phyloP scores from a whole-genome alignment of 2,329 filamentous ascomycete genomes.

The Sarocladium strictum region DNA sequence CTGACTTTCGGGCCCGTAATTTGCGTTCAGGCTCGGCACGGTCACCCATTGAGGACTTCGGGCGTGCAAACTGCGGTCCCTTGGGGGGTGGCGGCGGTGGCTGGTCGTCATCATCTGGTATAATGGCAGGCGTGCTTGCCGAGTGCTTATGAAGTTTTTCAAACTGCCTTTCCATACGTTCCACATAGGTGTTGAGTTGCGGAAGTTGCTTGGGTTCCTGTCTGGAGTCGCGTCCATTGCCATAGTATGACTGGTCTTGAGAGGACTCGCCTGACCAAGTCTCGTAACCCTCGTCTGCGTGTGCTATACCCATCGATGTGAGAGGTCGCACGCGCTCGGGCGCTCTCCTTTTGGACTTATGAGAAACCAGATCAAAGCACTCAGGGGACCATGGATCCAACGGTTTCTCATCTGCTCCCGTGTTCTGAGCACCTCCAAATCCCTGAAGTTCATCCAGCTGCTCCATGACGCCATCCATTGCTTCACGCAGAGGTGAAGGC shows the following conservation, averaged over 20 bases:
- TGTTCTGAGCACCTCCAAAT: slow-evolving; percentile 1
- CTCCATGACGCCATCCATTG: slow-evolving; percentile 98
- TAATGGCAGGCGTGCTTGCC: slow-evolving; percentile 30
- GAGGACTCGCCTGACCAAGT: slow-evolving; percentile 52
- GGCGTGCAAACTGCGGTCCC: slow-evolving; percentile 42
- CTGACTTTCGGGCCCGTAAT: slow-evolving; percentile 63
- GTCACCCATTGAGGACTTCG: slow-evolving; percentile 53
- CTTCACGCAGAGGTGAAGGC: slow-evolving; percentile 84
- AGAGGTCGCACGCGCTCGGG: slow-evolving; percentile 42
- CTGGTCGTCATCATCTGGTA: slow-evolving; percentile 35
- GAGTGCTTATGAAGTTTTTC: slow-evolving; percentile 60
- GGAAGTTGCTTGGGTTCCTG: slow-evolving; percentile 45
- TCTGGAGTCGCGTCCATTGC: slow-evolving; percentile 37
- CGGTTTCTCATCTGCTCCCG: slow-evolving; percentile 36
- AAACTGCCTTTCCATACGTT: slow-evolving; percentile 83
- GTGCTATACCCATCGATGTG: slow-evolving; percentile 67
- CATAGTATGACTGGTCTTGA: slow-evolving; percentile 37
- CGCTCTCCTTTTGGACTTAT: slow-evolving; percentile 19
- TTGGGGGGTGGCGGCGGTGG: slow-evolving; percentile 61
- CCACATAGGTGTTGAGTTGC: slow-evolving; percentile 78
- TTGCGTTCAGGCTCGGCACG: slow-evolving; percentile 35
- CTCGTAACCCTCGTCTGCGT: slow-evolving; percentile 55
- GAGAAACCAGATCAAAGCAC: slow-evolving; percentile 59
- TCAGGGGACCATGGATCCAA: slow-evolving; percentile 86
- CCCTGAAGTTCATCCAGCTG: slow-evolving; percentile 74